These are phyloP conservation scores for Neurospora sp. DNA, from an alignment of 495 filamentous ascomycete species.

Conservation along the genomic window DNA sequence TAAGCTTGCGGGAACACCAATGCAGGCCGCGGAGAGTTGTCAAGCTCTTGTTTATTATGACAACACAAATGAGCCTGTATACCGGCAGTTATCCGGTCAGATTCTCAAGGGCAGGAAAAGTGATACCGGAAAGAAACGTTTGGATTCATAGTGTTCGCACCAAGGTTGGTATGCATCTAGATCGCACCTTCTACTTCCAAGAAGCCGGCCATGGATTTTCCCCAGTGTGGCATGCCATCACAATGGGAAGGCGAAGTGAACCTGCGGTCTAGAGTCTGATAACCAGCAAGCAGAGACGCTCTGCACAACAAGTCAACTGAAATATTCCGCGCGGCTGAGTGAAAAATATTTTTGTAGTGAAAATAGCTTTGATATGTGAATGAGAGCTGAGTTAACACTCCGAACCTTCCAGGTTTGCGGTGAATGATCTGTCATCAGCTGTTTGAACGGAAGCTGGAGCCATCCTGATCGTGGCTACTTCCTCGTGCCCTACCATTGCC, in stretches of 20 bases:
- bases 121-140: not conserved
- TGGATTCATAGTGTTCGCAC: not conserved
- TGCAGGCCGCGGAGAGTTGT: not conserved
- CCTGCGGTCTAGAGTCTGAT: not conserved
- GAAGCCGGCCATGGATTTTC: not conserved
- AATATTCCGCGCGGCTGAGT: not conserved
- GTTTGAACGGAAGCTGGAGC: not conserved
- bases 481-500: not conserved
- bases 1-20: not conserved
- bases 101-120: not conserved
- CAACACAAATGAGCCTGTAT: not conserved
- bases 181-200: not conserved
- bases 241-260: not conserved
- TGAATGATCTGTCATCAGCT: not conserved
- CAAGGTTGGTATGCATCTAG: not conserved
- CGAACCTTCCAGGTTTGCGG: not conserved
- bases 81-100: not conserved
- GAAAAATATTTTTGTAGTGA: not conserved
- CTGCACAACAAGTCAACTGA: not conserved
- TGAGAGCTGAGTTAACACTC: no score
- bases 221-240: not conserved
- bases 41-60: not conserved
- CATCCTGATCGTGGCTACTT: not conserved
- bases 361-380: not conserved
- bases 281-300: not conserved